Base-by-base conservation (phyloP, 2,329 filamentous ascomycete species). In the Elsinoe ampelina region DNA sequence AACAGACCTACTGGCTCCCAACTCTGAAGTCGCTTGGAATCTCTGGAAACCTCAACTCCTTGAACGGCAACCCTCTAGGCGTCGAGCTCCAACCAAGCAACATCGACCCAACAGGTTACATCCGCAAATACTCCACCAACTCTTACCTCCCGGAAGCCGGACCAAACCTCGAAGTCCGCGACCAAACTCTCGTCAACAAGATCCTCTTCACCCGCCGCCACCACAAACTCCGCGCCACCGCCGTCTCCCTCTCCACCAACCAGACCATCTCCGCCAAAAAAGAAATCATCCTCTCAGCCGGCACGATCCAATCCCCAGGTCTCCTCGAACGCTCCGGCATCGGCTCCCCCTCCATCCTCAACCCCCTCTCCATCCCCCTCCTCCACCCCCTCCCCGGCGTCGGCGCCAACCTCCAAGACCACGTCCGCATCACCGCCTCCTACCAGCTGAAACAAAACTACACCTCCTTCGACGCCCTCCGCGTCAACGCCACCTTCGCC, bases 401-500 rank as follows among this genome's bases (percentile, higher is more conserved):
- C 4, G 69, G 69, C 2, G 65, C 69, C 51, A 69, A 68, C 52
- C 55, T 72, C 26, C 66, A 67, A 32, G 68, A 59, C 17, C 58
- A 59, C 26, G 51, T 58, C 15, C 59, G 61, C 30, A 68, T 62
- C 36, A 61, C 65, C 35, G 61, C 59, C 42, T 57, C 61, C 17
- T 69, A 58, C 61, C 62, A 61, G 58, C 62, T 72, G 35, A 66
- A 66, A 48, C 57, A 62, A 15, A 60, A 65, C n/a, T 68, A 64
- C 61, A 63, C 59, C n/a, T 68, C 68, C 6, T 64, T 66, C 32
- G 69, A 72, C 61, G 59, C 61, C n/a, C 60, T 71, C 75, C 3
- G 98, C 76, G 1, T 91, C 87, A 59, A 98, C 82, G 57, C 82
- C 83, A 62, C 97, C 95, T 1, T 93, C 93, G 64, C 82, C 87